Percentiles rank a stretch among this genome's conserved stretches.
These are phyloP conservation scores for Aplosporella prunicola DNA, from an alignment of 2,329 filamentous ascomycete genomes.

Conservation along the genomic window DNA sequence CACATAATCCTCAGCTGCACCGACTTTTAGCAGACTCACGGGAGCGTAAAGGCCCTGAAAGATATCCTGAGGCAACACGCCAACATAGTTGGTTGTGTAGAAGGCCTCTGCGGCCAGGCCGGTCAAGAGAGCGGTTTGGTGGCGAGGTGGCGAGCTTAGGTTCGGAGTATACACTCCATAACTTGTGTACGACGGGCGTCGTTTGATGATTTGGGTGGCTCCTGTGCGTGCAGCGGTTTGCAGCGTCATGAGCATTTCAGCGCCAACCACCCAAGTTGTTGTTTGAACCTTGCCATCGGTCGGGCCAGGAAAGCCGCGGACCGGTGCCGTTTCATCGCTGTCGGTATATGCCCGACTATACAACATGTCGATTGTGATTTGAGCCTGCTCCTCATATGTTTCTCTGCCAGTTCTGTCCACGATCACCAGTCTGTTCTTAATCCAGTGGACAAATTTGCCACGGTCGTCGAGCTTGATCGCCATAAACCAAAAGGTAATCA, in stretches of 20 bases:
- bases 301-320: conserved; percentile 55
- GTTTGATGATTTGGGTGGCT: conserved; percentile 61
- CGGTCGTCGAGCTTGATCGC: conserved; percentile 78
- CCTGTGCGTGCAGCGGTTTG: conserved; percentile 59
- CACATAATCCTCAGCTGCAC: conserved; percentile 44
- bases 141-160: conserved; percentile 28
- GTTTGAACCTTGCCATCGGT: conserved; percentile 57
- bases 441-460: conserved; percentile 77
- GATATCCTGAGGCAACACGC: conserved; percentile 63
- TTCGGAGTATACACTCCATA: conserved; percentile 30
- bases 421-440: conserved; percentile 73
- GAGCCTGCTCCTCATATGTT: conserved; percentile 78
- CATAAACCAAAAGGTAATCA: conserved; percentile 95
- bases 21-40: conserved; percentile 18
- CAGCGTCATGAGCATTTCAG: conserved; percentile 45
- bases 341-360: conserved; percentile 80
- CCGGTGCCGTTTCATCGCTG: conserved; percentile 63
- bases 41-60: conserved; percentile 60
- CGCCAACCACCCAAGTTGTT: conserved; percentile 63
- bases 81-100: conserved; percentile 45
- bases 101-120: conserved; percentile 31
- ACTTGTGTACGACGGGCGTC: conserved; percentile 48
- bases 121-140: conserved; percentile 32
- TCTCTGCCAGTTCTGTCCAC: conserved; percentile 66
- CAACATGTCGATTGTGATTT: conserved; percentile 93